Conservation (phyloP, 805 yeast species). For the Yamadazyma nakazawae region DNA sequence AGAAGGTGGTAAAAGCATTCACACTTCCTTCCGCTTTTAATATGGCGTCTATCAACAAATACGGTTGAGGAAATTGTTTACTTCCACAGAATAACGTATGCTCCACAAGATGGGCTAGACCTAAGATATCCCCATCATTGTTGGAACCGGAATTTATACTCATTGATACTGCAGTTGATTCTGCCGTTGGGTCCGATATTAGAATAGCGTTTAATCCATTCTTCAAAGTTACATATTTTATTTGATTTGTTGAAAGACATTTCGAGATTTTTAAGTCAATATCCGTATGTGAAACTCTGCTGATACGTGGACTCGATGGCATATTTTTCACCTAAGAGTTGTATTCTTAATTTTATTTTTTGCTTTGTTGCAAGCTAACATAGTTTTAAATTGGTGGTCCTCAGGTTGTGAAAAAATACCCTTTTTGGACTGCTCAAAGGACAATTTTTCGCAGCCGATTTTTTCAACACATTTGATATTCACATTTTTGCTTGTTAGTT, state of each 20-base stretch:
- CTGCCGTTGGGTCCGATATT: constrained; percentile 71
- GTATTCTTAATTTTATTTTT: too few relatives aligned
- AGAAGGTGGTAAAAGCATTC: constrained; percentile 71
- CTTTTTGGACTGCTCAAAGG: constrained; percentile 11
- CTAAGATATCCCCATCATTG: constrained; percentile 70
- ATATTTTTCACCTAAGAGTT: not conserved
- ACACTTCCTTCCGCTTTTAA: constrained; percentile 50
- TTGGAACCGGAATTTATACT: constrained; percentile 80
- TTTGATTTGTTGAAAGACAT: constrained; percentile 34
- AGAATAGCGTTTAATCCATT: constrained; percentile 70
- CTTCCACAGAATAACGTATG: constrained; percentile 43
- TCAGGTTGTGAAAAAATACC: constrained; percentile 4
- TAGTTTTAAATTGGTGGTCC: too few relatives aligned
- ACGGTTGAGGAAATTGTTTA: constrained; percentile 48
- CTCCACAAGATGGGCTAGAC: constrained; percentile 68
- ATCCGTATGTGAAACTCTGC: not conserved
- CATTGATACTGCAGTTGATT: constrained; percentile 64
- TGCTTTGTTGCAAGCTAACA: too few relatives aligned
- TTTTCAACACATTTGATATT: not conserved
- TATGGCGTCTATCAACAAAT: constrained; percentile 42
- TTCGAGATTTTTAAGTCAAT: constrained; percentile 28
- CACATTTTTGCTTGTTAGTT: too few relatives aligned
- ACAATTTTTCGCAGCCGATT: constrained; percentile 5
- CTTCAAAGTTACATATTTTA: constrained; percentile 48
- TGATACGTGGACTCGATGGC: not conserved